A percentile compares a stretch with the other conserved stretches of the same genome.
Evolutionary conservation across 1,284 basidiomycete genomes (phyloP).

Genomic region (Ceratobasidium sp.): DNA sequence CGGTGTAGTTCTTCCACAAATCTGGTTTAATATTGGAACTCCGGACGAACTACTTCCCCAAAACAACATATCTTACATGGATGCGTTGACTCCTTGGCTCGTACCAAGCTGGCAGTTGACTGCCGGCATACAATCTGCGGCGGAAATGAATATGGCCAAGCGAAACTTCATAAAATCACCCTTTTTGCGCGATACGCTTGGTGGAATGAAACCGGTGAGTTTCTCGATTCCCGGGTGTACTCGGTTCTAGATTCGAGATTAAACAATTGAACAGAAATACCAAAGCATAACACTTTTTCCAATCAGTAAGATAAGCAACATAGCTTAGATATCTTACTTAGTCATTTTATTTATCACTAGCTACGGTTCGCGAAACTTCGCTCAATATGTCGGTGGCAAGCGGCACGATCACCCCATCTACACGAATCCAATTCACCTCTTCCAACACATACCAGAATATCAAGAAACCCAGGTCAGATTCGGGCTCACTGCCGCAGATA

Average conservation of each 20-base stretch:
- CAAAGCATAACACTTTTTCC: conserved; percentile 1
- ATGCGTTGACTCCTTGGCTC: background rate
- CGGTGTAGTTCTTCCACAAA: background rate
- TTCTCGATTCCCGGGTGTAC: no score
- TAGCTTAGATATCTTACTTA: background rate
- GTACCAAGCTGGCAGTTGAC: conserved; percentile 3
- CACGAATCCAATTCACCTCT: background rate
- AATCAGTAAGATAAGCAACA: background rate
- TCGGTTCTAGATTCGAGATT: background rate
- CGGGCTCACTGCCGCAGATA: background rate
- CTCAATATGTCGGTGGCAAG: conserved; percentile 8
- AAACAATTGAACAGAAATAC: background rate
- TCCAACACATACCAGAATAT: background rate
- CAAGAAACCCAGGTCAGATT: background rate
- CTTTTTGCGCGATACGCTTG: conserved; percentile 7
- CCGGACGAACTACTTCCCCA: background rate
- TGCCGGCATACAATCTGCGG: background rate
- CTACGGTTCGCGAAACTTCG: background rate
- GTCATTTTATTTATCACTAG: background rate
- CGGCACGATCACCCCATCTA: background rate
- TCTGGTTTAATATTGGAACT: background rate
- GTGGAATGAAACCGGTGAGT: conserved; percentile 20
- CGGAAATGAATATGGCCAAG: conserved; percentile 1
- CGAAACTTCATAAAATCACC: conserved; percentile 5
- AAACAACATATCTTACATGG: background rate